Evolutionary conservation across 2,329 filamentous ascomycete genomes (phyloP), one percentile per base, ranked within the genome.

Genomic region (Ascochyta pisi): DNA sequence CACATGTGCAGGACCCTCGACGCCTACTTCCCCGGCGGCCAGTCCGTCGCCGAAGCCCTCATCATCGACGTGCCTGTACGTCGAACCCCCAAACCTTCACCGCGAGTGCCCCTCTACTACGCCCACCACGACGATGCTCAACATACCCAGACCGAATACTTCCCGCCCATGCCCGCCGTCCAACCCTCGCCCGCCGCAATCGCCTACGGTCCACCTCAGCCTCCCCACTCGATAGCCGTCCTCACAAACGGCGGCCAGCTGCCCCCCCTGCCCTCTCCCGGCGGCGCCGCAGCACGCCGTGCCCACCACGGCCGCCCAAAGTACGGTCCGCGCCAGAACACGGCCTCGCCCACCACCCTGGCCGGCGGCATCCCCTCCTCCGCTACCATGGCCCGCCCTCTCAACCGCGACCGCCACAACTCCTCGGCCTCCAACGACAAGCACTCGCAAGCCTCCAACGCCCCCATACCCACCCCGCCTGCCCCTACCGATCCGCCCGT

Each of bases 1-100:
- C 84, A 87, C 22, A 89, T 98, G 76, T 83, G 84, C 47, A 82
- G 87, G 52, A 90, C 90, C 0, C 79, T 99, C 44, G 93, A 97
- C 70, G 81, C 85, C 16, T 92, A 91, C 75, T 99, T 87, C 70
- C 91, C 94, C 2, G 90, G 89, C 40, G 94, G 94, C 7, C 95
- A 98, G 78, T 86, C 82, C 0, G 88, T 96, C 41, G 89, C 93
- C 50, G 95, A 99, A 71, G 95, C 95, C 7, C 83, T 99, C 58
- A 73, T 97, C 62, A 96, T 99, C 70, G 93, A 98, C 67, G 87
- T 96, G 19, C 91, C 92, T 15, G 79, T 82, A 33, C 86, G 87
- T 50, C 85, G 89, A 57, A 93, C 91, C 0, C 92, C 93, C 1
- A 89, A 89, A 64, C 87, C 90, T 10, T 96, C 92, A 9, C 93